These are phyloP conservation scores for Alternaria sp. DNA, from an alignment of 2,329 filamentous ascomycete genomes.

Conservation along the genomic window DNA sequence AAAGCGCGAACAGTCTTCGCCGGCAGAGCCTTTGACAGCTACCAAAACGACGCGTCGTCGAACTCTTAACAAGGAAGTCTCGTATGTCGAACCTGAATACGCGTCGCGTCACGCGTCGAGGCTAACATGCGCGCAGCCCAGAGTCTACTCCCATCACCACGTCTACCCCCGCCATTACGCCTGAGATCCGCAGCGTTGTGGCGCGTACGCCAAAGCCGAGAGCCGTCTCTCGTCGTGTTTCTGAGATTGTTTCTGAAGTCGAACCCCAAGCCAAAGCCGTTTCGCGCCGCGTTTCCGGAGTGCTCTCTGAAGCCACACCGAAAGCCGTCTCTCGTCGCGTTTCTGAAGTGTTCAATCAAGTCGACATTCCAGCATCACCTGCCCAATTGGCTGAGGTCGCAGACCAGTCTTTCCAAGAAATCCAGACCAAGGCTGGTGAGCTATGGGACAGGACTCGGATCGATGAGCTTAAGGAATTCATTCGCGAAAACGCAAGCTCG, in stretches of 20 bases:
- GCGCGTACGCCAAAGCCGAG: constrained; percentile 47
- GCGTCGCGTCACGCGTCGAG: constrained; percentile 38
- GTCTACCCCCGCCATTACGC: constrained; percentile 38
- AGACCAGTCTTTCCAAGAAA: constrained; percentile 72
- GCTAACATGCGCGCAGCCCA: constrained; percentile 45
- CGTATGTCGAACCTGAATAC: constrained; percentile 33
- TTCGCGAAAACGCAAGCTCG: constrained; percentile 75
- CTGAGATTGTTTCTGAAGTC: background rate
- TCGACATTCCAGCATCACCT: constrained; percentile 75
- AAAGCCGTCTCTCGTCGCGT: constrained; percentile 60
- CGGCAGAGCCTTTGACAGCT: constrained; percentile 46
- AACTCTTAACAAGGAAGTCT: constrained; percentile 44
- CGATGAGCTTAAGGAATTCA: constrained; percentile 68
- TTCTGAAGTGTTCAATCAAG: constrained; percentile 61
- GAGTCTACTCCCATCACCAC: constrained; percentile 47
- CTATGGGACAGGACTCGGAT: constrained; percentile 73
- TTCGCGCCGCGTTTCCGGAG: constrained; percentile 48
- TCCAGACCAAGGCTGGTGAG: constrained; percentile 70
- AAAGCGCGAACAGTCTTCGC: constrained; percentile 55
- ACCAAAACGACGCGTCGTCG: constrained; percentile 45
- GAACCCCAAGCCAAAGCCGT: constrained; percentile 46
- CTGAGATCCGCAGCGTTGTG: constrained; percentile 51
- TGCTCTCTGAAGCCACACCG: constrained; percentile 30
- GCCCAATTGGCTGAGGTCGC: constrained; percentile 67
- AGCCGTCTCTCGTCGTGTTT: constrained; percentile 52